Evolutionary conservation across 2,329 filamentous ascomycete species (phyloP), one percentile per base, ranked within the genome.

Genomic region (Colletotrichum euphorbiae): DNA sequence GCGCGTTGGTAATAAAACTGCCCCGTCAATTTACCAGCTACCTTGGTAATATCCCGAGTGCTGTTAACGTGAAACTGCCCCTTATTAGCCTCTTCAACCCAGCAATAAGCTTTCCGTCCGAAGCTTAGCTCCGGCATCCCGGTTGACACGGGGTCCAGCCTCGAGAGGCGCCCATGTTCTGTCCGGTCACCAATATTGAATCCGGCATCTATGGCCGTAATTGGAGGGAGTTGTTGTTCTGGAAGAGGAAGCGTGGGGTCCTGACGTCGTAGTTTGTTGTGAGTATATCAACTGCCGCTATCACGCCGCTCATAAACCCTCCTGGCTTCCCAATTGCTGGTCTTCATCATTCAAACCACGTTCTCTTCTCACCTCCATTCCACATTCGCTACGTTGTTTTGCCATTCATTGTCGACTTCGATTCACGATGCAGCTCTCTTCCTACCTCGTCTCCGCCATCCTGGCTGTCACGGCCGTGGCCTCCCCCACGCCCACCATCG

Each of bases 381-480:
- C 19, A 56, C 63, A 28, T 33, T 67, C 45, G 24, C 46, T 52
- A 21, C 21, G n/a, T 11, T 15, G 45, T 28, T 50, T 50, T 40
- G 45, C 40, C 38, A 57, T 36, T 67, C 58, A 17, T 63, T 67
- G 9, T 19, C 13, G 42, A 50, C 17, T 24, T 36, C 15, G 21
- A 28, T 38, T 43, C 33, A 51, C 33, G 13, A 67, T 67, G 64
- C 59, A 67, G 17, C 45, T 67, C 59, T 56, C 64, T 48, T 67
- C 64, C 9, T 67, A 67, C 64, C 31, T 76, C 55, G 51, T 74
- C 31, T 73, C 76, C 55, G 73, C 75, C 57, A 60, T 77, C 45
- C 70, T 80, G 63, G 75, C 75, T 71, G 73, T 73, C 52, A 60
- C 70, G 28, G 76, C 72, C 24, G 67, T 72, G 31, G 75, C 76